Conservation (phyloP, 2,329 filamentous ascomycete genomes). For the Mariannaea sp. region DNA sequence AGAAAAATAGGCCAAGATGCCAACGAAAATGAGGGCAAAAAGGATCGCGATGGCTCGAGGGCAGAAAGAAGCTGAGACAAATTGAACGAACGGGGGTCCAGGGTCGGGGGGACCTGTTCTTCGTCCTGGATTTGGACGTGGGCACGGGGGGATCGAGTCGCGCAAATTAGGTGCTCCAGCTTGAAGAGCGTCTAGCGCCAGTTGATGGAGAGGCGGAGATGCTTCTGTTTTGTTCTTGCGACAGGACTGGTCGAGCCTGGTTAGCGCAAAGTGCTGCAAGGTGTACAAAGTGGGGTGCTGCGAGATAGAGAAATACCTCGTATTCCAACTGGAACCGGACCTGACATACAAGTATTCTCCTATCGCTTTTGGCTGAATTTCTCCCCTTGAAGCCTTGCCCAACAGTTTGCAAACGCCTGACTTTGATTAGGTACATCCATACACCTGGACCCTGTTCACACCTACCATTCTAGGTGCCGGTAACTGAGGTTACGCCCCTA, state of each 20-base stretch:
- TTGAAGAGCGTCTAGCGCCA: constrained; percentile 33
- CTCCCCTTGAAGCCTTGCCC: constrained; percentile 28
- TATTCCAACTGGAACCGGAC: too few species aligned
- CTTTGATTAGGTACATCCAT: too few species aligned
- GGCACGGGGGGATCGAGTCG: constrained; percentile 34
- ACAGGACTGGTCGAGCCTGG: constrained; percentile 19
- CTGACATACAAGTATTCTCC: constrained; percentile 1
- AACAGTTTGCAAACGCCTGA: constrained; percentile 19
- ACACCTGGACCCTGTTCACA: constrained; percentile 8
- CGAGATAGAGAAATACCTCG: constrained; percentile 36
- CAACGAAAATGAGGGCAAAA: constrained; percentile 28
- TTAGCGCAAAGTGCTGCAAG: constrained; percentile 21
- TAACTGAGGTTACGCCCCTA: neutral
- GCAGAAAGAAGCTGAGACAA: constrained; percentile 32
- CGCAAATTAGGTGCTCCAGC: constrained; percentile 38
- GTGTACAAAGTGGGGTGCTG: constrained; percentile 29
- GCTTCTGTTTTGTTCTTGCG: constrained; percentile 12
- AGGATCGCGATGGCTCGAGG: constrained; percentile 34
- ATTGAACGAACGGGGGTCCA: constrained; percentile 5
- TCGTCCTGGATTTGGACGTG: constrained; percentile 1
- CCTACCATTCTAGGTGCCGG: too few species aligned
- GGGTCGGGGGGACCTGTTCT: constrained; percentile 7
- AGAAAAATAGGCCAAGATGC: constrained; percentile 18
- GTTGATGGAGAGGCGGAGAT: constrained; percentile 24
- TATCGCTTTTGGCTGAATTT: constrained; percentile 25